A percentile compares a stretch with the other conserved stretches of the same genome.
These are phyloP conservation scores for Aspergillus coremiiformis DNA, from an alignment of 495 filamentous ascomycete species.

Conservation along the genomic window DNA sequence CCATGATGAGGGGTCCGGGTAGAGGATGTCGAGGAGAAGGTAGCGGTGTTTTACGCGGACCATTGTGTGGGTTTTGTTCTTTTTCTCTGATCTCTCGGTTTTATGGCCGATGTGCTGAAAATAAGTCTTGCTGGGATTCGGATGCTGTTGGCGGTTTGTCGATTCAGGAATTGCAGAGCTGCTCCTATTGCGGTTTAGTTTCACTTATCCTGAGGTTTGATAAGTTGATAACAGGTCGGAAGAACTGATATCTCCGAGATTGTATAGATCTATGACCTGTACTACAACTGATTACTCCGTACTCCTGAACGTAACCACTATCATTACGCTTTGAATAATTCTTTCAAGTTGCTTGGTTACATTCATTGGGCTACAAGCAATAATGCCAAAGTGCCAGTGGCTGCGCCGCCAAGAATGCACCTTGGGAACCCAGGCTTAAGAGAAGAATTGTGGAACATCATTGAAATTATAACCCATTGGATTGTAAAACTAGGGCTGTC, in stretches of 20 bases:
- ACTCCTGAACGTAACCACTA: no score
- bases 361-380: no score
- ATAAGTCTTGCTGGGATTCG: no score
- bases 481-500: neutral
- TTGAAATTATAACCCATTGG: neutral
- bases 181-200: neutral
- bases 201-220: neutral
- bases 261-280: neutral
- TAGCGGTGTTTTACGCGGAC: slow-evolving; percentile 95
- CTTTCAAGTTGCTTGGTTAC: no score
- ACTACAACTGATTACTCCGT: no score
- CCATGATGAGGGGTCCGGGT: slow-evolving; percentile 52
- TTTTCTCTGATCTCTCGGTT: neutral
- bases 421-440: no score
- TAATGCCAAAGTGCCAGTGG: no score
- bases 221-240: neutral
- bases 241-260: neutral
- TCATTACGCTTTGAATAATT: no score
- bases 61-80: slow-evolving; percentile 44
- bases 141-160: no score
- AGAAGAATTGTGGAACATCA: no score
- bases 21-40: slow-evolving; percentile 84
- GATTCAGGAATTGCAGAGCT: neutral
- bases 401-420: no score
- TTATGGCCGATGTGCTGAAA: no score